Evolutionary conservation across 176 grass and related monocot genomes (phyloP).

Genomic region (Canna indica): DNA sequence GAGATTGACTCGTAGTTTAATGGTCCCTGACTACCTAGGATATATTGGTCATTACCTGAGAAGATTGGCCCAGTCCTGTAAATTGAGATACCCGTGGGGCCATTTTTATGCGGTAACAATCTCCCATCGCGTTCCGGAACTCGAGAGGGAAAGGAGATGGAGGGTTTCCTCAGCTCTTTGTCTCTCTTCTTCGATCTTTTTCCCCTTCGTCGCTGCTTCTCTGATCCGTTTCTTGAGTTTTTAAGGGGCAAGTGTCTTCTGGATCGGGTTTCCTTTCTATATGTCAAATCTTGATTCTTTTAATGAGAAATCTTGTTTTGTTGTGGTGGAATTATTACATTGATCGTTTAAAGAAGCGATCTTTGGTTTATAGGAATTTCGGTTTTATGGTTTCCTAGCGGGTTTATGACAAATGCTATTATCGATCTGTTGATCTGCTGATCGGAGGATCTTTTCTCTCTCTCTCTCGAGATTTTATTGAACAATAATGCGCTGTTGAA

Average conservation of each 20-base stretch:
- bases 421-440: neutral
- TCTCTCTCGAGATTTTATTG: neutral
- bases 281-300: neutral
- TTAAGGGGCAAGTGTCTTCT: neutral
- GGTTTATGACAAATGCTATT: neutral
- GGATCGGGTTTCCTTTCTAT: neutral
- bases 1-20: too few relatives aligned
- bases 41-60: too few relatives aligned
- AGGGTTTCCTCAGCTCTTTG: neutral
- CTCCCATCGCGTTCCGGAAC: neutral
- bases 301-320: neutral
- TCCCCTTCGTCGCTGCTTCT: neutral
- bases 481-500: neutral
- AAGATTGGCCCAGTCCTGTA: too few relatives aligned
- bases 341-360: neutral
- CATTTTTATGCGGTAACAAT: neutral
- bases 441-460: neutral
- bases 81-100: too few relatives aligned
- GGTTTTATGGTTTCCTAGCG: neutral
- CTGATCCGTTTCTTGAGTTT: neutral
- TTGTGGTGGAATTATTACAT: neutral
- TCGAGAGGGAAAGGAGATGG: neutral
- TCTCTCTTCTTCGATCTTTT: neutral
- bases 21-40: too few relatives aligned
- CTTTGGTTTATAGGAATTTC: neutral